These are phyloP conservation scores for Plasmodium berghei DNA, from an alignment of 169 alveolate species.

Conservation along the genomic window DNA sequence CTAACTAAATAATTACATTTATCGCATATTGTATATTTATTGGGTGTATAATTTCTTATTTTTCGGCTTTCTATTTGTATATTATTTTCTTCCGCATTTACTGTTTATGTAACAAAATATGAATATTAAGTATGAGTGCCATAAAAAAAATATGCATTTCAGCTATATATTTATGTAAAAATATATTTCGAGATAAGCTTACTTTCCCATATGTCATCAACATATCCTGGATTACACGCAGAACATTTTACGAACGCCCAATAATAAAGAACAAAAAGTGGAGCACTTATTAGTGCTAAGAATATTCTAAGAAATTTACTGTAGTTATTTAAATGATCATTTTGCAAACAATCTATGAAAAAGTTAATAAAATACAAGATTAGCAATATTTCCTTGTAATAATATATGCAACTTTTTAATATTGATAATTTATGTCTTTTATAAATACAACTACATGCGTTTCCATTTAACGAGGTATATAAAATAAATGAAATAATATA, in stretches of 20 bases:
- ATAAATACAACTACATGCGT: background rate
- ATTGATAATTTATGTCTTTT: background rate
- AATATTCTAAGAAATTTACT: slow-evolving; percentile 15
- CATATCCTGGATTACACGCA: slow-evolving; percentile 38
- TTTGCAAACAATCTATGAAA: slow-evolving; percentile 47
- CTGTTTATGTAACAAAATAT: slow-evolving; percentile 2
- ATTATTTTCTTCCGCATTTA: slow-evolving; percentile 61
- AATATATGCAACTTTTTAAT: too few species aligned
- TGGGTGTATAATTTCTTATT: slow-evolving; percentile 60
- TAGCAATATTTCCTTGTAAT: background rate
- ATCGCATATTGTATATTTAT: slow-evolving; percentile 57
- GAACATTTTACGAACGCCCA: slow-evolving; percentile 69
- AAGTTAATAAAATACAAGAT: background rate
- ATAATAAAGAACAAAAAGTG: slow-evolving; percentile 49
- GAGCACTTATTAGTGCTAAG: slow-evolving; percentile 27
- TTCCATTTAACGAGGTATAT: too few species aligned
- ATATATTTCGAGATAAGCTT: background rate
- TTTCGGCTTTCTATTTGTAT: slow-evolving; percentile 48
- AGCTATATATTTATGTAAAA: too few species aligned
- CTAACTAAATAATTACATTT: slow-evolving; percentile 57
- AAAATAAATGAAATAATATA: too few species aligned
- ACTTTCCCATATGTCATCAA: slow-evolving; percentile 68
- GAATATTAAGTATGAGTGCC: background rate
- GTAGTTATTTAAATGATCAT: slow-evolving; percentile 52
- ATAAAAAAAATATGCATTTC: too few species aligned